These are phyloP conservation scores for Erodium maritimum DNA, from an alignment of 345 rosid genomes.

Conservation along the genomic window DNA sequence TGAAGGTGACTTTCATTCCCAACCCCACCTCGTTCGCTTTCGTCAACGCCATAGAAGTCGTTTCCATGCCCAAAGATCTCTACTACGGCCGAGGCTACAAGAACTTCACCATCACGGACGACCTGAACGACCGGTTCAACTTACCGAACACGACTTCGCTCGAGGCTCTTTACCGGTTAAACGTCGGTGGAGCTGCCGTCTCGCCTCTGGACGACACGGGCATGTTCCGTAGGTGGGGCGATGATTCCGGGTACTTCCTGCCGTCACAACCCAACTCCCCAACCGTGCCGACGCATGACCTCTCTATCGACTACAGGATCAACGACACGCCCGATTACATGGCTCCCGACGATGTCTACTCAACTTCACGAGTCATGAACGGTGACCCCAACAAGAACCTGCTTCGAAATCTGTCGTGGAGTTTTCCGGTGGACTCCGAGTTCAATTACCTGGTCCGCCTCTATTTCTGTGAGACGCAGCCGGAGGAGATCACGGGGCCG, in stretches of 20 bases:
- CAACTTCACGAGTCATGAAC: conserved; percentile 13
- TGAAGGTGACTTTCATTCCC: conserved; percentile 15
- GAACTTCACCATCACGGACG: neutral
- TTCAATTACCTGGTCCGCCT: conserved; percentile 18
- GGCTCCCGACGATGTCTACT: conserved; percentile 15
- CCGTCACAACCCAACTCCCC: too few relatives aligned
- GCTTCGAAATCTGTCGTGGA: conserved; percentile 15
- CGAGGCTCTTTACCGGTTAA: conserved; percentile 15
- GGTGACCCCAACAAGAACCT: neutral
- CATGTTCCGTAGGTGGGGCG: conserved; percentile 7
- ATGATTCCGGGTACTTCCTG: too few relatives aligned
- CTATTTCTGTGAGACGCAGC: conserved; percentile 6
- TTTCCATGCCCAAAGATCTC: conserved; percentile 17
- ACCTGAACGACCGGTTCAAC: too few relatives aligned
- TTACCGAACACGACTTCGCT: conserved; percentile 7
- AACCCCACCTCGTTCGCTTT: conserved; percentile 14
- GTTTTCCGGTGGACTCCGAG: conserved; percentile 10
- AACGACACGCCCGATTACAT: conserved; percentile 9
- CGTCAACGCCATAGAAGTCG: conserved; percentile 22
- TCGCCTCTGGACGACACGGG: conserved; percentile 10
- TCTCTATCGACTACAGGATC: too few relatives aligned
- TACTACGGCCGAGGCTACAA: neutral
- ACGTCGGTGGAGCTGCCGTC: conserved; percentile 16
- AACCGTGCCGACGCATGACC: too few relatives aligned
- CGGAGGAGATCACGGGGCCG: neutral